Base-by-base conservation (phyloP, 352 stramenopile species). In the Thraustochytrium striatum region DNA sequence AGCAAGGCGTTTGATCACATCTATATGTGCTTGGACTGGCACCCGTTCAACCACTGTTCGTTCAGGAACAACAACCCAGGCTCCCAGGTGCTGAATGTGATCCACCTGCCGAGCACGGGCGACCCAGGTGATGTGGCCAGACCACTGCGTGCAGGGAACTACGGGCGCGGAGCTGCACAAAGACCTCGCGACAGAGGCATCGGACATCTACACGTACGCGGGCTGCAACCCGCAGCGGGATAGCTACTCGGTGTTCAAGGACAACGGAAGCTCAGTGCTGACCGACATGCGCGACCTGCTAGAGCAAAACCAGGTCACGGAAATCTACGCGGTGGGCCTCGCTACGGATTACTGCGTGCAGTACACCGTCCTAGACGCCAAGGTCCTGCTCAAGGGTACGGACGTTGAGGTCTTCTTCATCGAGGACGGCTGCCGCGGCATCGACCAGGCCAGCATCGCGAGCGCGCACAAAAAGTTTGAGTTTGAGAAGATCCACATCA, bases 141-240 rank as follows among this genome's bases (percentile, higher is more conserved):
- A 84, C 61, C 81, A 84, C 61, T 84, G 81, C 50, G 69, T 81
- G 57, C 81, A 84, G 43, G 81, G 79, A 19, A 73, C 28, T 9
- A 19, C 28, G 9, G 61, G 75, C n/a, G 52, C 44, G 8, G 68
- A 82, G 28, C 57, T 83, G 7, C 75, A 82, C 68, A 61, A 75
- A 25, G 65, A 75, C 65, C 65, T 75, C 39, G 52, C 43, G 44
- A 25, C 50, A 8, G 65, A 75, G 50, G 44, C 52, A 19, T 75
- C 65, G 13, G 65, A 75, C 25, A 75, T 75, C 2, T 75, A 52
- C 50, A 75, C 65, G 9, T 75, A 62, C 36, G 65, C 65, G 25
- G 65, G 65, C 16, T 75, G 65, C 65, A 75, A 75, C 52, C 69
- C 69, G 38, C 69, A 69, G 69, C 44, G 47, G 3, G 69, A 79